phyloP scores from a whole-genome alignment of 192 early-diverging fungal species.

The Linnemannia exigua region DNA sequence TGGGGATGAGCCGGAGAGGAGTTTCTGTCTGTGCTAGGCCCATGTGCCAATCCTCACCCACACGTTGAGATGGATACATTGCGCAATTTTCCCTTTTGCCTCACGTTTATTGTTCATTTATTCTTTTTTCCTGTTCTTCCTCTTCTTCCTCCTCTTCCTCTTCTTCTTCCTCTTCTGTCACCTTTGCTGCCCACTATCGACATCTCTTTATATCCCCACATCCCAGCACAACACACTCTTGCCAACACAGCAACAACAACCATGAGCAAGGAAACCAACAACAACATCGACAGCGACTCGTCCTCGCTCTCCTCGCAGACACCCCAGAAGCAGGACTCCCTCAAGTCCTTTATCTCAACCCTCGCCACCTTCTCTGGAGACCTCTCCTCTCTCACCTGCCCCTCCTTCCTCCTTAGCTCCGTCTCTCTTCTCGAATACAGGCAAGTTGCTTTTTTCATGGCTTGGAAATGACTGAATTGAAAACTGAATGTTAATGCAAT shows the following conservation, averaged over 20 bases:
- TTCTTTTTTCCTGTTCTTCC: not conserved
- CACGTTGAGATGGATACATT: too few species aligned
- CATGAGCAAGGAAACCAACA: constrained; percentile 1
- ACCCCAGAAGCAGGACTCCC: constrained; percentile 29
- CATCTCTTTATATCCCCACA: not conserved
- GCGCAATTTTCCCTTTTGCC: not conserved
- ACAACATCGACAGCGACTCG: not conserved
- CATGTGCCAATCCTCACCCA: too few species aligned
- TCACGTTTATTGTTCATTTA: not conserved
- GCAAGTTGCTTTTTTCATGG: constrained; percentile 47
- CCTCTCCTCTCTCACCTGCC: constrained; percentile 83
- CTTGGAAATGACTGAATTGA: too few species aligned
- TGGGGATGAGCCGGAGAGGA: not conserved
- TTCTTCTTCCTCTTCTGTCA: not conserved
- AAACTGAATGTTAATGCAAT: too few species aligned
- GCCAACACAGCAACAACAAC: not conserved
- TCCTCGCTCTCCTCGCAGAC: constrained; percentile 21
- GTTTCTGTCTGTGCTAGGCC: not conserved
- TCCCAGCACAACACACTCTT: not conserved
- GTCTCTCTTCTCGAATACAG: constrained; percentile 85
- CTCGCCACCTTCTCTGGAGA: constrained; percentile 85
- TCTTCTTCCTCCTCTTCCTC: not conserved
- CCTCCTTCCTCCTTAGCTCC: constrained; percentile 82
- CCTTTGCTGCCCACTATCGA: not conserved
- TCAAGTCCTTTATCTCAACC: constrained; percentile 58